Base-by-base conservation (phyloP, 129 eudicot genomes). In the Centaurea solstitialis region DNA sequence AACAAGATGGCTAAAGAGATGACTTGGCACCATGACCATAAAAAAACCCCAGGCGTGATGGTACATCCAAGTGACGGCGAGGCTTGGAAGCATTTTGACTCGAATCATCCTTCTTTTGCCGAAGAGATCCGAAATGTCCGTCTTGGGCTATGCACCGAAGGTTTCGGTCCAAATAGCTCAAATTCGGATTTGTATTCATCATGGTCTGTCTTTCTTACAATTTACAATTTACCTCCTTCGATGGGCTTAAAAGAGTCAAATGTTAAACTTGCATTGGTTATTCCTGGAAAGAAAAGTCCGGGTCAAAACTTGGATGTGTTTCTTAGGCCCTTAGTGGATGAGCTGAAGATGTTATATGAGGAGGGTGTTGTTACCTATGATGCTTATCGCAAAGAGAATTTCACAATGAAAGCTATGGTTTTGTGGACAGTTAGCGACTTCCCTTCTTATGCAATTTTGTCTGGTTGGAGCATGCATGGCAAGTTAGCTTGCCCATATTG, bases 361-460 rank as follows among this genome's bases (percentile, higher is more conserved):
- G 75, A 26, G 9, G 82, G 78, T 33, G 40, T 76, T 23, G 33
- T 57, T n/a, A 83, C 82, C 0, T 76, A 61, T 70, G 78, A 83
- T 70, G 33, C 37, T 0, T 33, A 4, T 7, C 40, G 4, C 6
- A 70, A 65, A 10, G 13, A 71, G 2, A 83, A 76, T 26, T 83
- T 83, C 23, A 38, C 59, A 3, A 6, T 83, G 57, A 35, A 66
- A 28, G 78, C 68, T 9, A 64, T 26, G 0, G 11, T 83, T 9
- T 10, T 76, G 75, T 83, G 86, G 86, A 83, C 86, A 7, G 64
- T 83, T 3, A 83, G 22, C 24, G 82, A 83, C 64, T 83, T 83
- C 26, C 67, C 68, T 9, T 33, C 68, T 7, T 70, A 83, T 83
- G 78, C 69, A 2, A 83, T 47, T 18, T 61, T 83, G 15, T 83